A percentile compares a stretch with the other conserved stretches of the same genome.
phyloP scores from a whole-genome alignment of 768 basidiomycete species.

The Leccinum uliginosum region DNA sequence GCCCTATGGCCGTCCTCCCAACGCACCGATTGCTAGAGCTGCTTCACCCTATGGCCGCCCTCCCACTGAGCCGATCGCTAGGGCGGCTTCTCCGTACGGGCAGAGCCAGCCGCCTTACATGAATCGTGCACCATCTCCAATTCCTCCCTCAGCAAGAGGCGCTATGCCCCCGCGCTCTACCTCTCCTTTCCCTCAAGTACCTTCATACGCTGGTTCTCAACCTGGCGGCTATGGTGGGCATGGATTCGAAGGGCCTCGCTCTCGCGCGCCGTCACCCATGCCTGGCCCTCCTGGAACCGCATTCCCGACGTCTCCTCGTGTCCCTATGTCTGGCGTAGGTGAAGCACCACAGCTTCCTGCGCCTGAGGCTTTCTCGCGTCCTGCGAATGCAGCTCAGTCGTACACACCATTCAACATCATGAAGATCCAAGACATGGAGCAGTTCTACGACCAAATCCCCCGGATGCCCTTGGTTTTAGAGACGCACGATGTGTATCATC shows the following conservation, averaged over 20 bases:
- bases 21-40: conserved; percentile 37
- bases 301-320: conserved; percentile 29
- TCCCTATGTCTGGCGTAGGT: conserved; percentile 12
- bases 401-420: conserved; percentile 68
- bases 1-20: conserved; percentile 30
- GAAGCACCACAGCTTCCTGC: conserved; percentile 45
- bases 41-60: conserved; percentile 33
- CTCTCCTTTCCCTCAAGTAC: conserved; percentile 29
- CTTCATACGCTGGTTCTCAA: conserved; percentile 26
- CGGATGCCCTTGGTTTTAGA: conserved; percentile 69
- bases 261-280: conserved; percentile 52
- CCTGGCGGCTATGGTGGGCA: conserved; percentile 53
- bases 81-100: conserved; percentile 31
- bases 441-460: conserved; percentile 60
- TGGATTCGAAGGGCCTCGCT: conserved; percentile 48
- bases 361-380: conserved; percentile 73
- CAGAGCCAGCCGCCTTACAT: conserved; percentile 20
- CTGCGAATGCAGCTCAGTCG: conserved; percentile 60
- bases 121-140: conserved; percentile 28
- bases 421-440: conserved; percentile 76
- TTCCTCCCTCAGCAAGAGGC: conserved; percentile 21
- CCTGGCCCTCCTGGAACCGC: conserved; percentile 35
- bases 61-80: conserved; percentile 40
- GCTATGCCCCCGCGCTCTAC: conserved; percentile 22
- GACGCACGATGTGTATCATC: conserved; percentile 71